Evolutionary conservation across 1,284 basidiomycete species (phyloP).

Genomic region (Anthracocystis walkeri): DNA sequence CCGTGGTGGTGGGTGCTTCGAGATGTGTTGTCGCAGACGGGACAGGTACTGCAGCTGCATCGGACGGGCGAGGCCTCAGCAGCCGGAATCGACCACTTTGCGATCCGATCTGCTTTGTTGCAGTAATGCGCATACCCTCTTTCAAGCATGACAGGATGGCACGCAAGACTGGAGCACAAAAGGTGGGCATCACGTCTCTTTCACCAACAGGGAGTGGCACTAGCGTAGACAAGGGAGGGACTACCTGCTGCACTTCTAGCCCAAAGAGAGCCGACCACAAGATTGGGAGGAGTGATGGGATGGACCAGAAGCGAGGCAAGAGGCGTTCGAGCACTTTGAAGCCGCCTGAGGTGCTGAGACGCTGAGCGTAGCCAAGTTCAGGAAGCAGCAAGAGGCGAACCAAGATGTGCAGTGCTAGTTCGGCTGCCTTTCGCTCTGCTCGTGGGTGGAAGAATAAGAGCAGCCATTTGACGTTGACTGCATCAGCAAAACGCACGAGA

Average conservation of each 20-base stretch:
- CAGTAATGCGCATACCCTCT: constrained; percentile 35
- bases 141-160: constrained; percentile 57
- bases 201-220: constrained; percentile 71
- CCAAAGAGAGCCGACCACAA: constrained; percentile 76
- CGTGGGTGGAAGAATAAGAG: constrained; percentile 61
- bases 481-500: constrained; percentile 42
- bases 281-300: constrained; percentile 74
- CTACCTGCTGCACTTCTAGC: constrained; percentile 71
- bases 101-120: constrained; percentile 10
- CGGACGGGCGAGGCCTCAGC: constrained; percentile 28
- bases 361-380: constrained; percentile 63
- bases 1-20: background rate
- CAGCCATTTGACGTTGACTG: constrained; percentile 58
- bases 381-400: constrained; percentile 33
- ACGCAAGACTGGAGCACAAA: constrained; percentile 52
- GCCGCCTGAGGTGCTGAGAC: constrained; percentile 78
- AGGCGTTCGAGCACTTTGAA: constrained; percentile 79
- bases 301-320: constrained; percentile 78
- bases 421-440: constrained; percentile 41
- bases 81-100: constrained; percentile 7
- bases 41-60: background rate
- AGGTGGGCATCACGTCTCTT: constrained; percentile 74
- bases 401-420: constrained; percentile 48
- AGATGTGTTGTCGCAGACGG: background rate
- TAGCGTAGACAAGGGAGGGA: constrained; percentile 76